These are phyloP conservation scores for Cystoisospora suis DNA, from an alignment of 169 alveolate genomes.

Conservation along the genomic window DNA sequence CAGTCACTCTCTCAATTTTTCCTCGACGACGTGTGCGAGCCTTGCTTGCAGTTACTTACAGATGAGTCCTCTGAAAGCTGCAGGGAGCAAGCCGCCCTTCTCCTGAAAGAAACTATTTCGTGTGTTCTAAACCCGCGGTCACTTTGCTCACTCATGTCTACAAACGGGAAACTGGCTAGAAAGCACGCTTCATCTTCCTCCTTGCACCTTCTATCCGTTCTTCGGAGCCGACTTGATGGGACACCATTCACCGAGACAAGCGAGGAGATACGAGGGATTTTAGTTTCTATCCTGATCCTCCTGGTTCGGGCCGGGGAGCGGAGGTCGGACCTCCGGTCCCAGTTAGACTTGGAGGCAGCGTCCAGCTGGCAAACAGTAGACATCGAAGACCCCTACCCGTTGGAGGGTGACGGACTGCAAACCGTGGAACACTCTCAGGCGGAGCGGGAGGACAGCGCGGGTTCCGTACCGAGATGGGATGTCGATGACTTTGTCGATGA, in stretches of 20 bases:
- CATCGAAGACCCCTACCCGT: too few species aligned
- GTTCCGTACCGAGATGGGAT: too few species aligned
- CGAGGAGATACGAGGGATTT: constrained; percentile 9
- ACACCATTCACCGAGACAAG: neutral
- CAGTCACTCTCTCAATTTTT: neutral
- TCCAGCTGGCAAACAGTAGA: too few species aligned
- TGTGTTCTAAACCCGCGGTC: too few species aligned
- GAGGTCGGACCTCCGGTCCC: too few species aligned
- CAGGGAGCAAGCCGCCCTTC: neutral
- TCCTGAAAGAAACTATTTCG: neutral
- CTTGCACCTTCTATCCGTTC: neutral
- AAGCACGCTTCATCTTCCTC: neutral
- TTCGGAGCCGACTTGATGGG: neutral
- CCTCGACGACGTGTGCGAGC: neutral
- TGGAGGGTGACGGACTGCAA: too few species aligned
- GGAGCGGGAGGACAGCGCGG: too few species aligned
- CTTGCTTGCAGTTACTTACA: neutral
- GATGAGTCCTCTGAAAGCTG: neutral
- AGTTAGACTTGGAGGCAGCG: too few species aligned
- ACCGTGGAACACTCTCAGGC: too few species aligned
- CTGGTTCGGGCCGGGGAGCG: too few species aligned
- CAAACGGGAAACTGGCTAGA: neutral
- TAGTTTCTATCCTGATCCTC: too few species aligned
- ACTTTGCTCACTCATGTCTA: neutral
- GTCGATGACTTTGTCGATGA: neutral